phyloP scores from a whole-genome alignment of 2,329 filamentous ascomycete genomes.

The Penicillium sp. region DNA sequence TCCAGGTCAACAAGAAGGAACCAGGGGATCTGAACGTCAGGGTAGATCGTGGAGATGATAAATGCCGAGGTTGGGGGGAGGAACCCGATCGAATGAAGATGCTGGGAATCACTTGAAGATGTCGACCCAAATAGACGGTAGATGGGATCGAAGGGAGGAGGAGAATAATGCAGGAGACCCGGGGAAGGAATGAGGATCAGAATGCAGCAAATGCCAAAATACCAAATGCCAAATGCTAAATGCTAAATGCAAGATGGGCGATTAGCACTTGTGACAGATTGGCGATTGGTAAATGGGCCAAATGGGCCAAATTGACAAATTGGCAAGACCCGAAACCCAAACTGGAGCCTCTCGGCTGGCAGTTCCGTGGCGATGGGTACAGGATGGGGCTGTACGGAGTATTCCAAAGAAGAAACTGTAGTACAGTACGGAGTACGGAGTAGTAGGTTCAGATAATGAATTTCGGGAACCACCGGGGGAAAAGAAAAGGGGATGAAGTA shows the following conservation, averaged over 20 bases:
- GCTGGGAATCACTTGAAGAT: background rate
- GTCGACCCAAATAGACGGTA: no score
- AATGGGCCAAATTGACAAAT: background rate
- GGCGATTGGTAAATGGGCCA: background rate
- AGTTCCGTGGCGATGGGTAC: background rate
- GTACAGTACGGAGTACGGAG: no score
- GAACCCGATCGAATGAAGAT: background rate
- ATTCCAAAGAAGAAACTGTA: background rate
- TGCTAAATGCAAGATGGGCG: background rate
- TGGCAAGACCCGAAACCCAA: background rate
- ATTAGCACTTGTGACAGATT: background rate
- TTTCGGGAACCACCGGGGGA: background rate
- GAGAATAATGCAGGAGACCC: background rate
- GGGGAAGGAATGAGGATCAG: slow-evolving; percentile 3
- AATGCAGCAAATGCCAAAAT: slow-evolving; percentile 2
- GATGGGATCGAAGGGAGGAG: background rate
- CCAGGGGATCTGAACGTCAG: slow-evolving; percentile 11
- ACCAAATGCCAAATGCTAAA: no score
- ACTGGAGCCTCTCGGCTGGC: background rate
- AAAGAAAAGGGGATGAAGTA: background rate
- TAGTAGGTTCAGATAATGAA: background rate
- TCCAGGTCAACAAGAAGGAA: background rate
- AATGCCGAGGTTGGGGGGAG: slow-evolving; percentile 11
- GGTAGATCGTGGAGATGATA: slow-evolving; percentile 12
- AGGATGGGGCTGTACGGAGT: background rate